phyloP scores from a whole-genome alignment of 1,139 yeast genomes.

The Debaryomyces psychrophilus region DNA sequence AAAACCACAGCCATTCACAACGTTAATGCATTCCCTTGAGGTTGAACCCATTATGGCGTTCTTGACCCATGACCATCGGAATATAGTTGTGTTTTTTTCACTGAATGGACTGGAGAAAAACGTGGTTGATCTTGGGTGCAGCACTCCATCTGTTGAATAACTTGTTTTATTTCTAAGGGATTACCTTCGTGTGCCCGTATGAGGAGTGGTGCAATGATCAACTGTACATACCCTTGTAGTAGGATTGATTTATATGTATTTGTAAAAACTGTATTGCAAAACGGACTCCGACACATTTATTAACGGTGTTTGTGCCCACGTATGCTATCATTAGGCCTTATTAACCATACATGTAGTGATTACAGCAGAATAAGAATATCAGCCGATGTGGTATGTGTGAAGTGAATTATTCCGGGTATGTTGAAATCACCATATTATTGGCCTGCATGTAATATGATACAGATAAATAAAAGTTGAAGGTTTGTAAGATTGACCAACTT shows the following conservation, averaged over 20 bases:
- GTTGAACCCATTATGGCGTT: conserved; percentile 73
- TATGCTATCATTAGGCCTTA: no score
- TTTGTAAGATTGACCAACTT: background rate
- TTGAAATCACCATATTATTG: background rate
- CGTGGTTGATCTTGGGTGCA: conserved; percentile 81
- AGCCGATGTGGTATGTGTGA: no score
- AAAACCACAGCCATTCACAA: conserved; percentile 69
- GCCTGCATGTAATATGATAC: background rate
- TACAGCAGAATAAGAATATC: no score
- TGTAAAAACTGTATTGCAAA: background rate
- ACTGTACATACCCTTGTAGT: conserved; percentile 48
- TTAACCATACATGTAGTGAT: no score
- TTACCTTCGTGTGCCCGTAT: conserved; percentile 85
- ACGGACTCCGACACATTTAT: no score
- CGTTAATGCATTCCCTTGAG: conserved; percentile 73
- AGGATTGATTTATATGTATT: background rate
- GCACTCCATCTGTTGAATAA: conserved; percentile 59
- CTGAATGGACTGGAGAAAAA: conserved; percentile 67
- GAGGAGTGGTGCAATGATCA: conserved; percentile 81
- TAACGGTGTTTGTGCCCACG: no score
- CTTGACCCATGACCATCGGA: conserved; percentile 78
- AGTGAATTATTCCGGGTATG: background rate
- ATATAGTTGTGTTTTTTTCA: conserved; percentile 48
- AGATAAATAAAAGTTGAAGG: background rate
- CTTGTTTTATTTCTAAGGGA: conserved; percentile 60